phyloP scores from a whole-genome alignment of 2,329 filamentous ascomycete genomes.

The Fragosphaeria purpurea region DNA sequence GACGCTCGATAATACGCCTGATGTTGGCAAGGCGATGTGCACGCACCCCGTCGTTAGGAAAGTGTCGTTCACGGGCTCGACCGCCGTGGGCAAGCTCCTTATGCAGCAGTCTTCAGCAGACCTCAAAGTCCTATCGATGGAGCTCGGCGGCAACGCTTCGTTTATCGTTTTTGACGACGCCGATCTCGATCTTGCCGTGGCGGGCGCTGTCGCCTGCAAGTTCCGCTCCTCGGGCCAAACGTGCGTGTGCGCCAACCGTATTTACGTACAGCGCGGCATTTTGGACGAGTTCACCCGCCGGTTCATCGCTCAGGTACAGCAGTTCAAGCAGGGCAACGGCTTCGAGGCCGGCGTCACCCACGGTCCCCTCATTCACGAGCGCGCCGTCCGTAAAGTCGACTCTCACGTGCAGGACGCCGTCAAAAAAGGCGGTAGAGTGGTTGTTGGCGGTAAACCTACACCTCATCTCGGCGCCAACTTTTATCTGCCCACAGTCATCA shows the following conservation, averaged over 20 bases:
- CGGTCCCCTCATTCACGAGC: slow-evolving; percentile 25
- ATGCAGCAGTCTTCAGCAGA: slow-evolving; percentile 50
- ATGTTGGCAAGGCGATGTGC: slow-evolving; percentile 33
- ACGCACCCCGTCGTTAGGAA: slow-evolving; percentile 40
- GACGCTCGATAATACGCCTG: slow-evolving; percentile 31
- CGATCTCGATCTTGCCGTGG: slow-evolving; percentile 48
- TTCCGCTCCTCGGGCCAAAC: slow-evolving; percentile 48
- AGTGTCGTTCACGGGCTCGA: slow-evolving; percentile 65
- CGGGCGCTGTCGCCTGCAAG: slow-evolving; percentile 21
- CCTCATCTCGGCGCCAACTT: slow-evolving; percentile 51
- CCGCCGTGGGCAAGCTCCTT: slow-evolving; percentile 56
- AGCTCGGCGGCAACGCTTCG: slow-evolving; percentile 60
- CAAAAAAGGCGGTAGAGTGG: slow-evolving; percentile 15
- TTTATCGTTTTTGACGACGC: slow-evolving; percentile 59
- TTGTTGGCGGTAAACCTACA: slow-evolving; percentile 42
- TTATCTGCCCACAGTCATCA: slow-evolving; percentile 61
- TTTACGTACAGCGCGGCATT: slow-evolving; percentile 52
- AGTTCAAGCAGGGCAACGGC: slow-evolving; percentile 14
- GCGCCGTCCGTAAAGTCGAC: slow-evolving; percentile 25
- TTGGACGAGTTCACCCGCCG: slow-evolving; percentile 47
- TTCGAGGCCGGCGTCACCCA: slow-evolving; percentile 21
- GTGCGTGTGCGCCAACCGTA: slow-evolving; percentile 53
- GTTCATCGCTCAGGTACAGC: slow-evolving; percentile 20
- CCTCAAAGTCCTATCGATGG: slow-evolving; percentile 60
- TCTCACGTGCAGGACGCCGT: slow-evolving; percentile 13